Base-by-base conservation (phyloP, 2,329 filamentous ascomycete species). In the Cladophialophora psammophila region DNA sequence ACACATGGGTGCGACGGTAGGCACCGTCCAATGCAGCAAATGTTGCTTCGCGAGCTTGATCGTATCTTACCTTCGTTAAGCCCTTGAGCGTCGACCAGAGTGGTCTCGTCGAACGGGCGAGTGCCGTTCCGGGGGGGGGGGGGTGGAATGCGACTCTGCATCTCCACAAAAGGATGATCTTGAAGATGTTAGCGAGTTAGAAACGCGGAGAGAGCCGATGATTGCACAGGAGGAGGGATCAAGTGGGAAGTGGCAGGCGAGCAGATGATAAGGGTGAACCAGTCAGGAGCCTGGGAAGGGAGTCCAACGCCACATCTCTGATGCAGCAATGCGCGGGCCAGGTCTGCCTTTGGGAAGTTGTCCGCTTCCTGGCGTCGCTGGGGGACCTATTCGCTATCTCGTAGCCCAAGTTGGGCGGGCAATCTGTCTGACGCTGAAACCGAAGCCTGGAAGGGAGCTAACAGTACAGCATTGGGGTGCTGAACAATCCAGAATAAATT, bases 251-350 rank as follows among this genome's bases (percentile, higher is more conserved):
- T 4, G 32, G 15, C 34, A 56, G 55, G 65, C 60, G 65, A 64
- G 61, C 36, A 38, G 7, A 32, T 64, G 65, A 67, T 67, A 67
- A 67, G 65, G 65, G 38, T 56, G 48, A 57, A 56, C 65, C 65
- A 67, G 40, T 67, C 38, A 64, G 31, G 53, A 31, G 12, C 12
- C 45, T 36, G 34, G 38, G 10, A 31, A 50, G 42, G 57, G 6
- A 34, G 32, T 1, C 13, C 38, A 20, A 42, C 57, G 57, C 57
- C 57, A 60, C 57, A 32, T 36, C n/a, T 20, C 31, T 36, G 35
- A 56, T 26, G 38, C 26, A n/a, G 10, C 52, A 40, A 53, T 13
- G n/a, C 31, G 26, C 65, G 60, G 65, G 13, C 42, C 31, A 42
- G 42, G 31, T 36, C 60, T 63, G 36, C 20, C 48, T 67, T 67